These are phyloP conservation scores for Claviceps humidiphila DNA, from an alignment of 2,329 filamentous ascomycete species.

Conservation along the genomic window DNA sequence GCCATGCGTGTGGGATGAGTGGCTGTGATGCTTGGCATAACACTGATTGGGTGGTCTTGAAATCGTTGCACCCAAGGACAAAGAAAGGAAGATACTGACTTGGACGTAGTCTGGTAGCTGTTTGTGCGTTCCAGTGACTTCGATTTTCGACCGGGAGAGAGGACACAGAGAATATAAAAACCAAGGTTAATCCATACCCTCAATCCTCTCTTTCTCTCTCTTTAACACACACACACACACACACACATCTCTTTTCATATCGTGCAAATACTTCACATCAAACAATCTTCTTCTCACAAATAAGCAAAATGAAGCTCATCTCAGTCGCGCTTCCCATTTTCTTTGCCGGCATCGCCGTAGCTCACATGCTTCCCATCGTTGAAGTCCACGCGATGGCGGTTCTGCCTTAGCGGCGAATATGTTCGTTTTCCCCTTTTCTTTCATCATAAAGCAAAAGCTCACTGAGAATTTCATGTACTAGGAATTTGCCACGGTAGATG, in stretches of 20 bases:
- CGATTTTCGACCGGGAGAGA: no score
- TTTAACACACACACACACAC: not conserved
- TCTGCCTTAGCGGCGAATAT: not conserved
- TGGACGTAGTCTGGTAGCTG: no score
- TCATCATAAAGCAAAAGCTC: not conserved
- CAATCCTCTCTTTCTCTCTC: no score
- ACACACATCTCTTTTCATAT: not conserved
- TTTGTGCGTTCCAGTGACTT: no score
- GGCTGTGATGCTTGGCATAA: no score
- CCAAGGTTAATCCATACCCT: no score
- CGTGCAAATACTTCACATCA: no score
- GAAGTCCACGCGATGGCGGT: not conserved
- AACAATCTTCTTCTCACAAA: not conserved
- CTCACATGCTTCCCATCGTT: not conserved
- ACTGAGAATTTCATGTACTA: not conserved
- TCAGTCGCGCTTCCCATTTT: not conserved
- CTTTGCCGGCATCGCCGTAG: not conserved
- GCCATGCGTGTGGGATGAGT: no score
- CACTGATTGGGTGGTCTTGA: no score
- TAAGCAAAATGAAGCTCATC: not conserved
- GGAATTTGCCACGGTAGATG: not conserved
- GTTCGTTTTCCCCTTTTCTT: not conserved
- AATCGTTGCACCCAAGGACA: no score
- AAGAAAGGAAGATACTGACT: no score
- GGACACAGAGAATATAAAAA: no score